These are phyloP conservation scores for Citrus unshiu DNA, from an alignment of 345 rosid genomes.

Conservation along the genomic window DNA sequence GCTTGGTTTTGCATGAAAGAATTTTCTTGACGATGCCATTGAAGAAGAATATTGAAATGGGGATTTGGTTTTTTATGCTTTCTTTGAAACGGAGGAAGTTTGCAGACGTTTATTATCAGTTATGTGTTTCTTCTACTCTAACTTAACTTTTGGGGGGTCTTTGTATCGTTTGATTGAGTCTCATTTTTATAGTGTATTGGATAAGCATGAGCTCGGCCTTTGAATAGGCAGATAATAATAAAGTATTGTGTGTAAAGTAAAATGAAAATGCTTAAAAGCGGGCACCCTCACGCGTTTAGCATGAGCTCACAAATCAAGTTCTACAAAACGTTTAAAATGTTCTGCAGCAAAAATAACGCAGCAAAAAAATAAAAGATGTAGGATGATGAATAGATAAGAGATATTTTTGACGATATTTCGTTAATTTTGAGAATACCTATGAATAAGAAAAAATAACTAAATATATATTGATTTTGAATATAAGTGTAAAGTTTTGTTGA, in stretches of 20 bases:
- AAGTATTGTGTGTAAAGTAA: background rate
- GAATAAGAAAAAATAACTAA: too few relatives aligned
- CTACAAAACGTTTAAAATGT: too few relatives aligned
- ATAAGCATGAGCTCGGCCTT: conserved; percentile 38
- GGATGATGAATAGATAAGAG: too few relatives aligned
- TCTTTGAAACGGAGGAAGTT: background rate
- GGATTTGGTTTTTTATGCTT: background rate
- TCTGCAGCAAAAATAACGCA: too few relatives aligned
- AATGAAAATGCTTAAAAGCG: background rate
- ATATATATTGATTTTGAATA: too few relatives aligned
- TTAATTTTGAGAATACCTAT: too few relatives aligned
- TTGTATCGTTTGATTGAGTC: background rate
- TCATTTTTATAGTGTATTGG: conserved; percentile 31
- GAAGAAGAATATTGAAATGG: background rate
- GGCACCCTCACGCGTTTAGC: background rate
- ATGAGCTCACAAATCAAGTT: background rate
- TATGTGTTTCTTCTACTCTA: conserved; percentile 2
- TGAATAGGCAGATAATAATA: background rate
- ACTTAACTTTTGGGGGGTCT: background rate
- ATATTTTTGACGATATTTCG: too few relatives aligned
- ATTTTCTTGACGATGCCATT: conserved; percentile 63
- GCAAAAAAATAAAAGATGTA: too few relatives aligned
- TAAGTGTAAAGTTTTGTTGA: too few relatives aligned
- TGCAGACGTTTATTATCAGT: background rate
- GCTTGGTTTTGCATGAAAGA: conserved; percentile 34